phyloP scores from a whole-genome alignment of 2,329 filamentous ascomycete species.

The Pseudocercospora crystallina region DNA sequence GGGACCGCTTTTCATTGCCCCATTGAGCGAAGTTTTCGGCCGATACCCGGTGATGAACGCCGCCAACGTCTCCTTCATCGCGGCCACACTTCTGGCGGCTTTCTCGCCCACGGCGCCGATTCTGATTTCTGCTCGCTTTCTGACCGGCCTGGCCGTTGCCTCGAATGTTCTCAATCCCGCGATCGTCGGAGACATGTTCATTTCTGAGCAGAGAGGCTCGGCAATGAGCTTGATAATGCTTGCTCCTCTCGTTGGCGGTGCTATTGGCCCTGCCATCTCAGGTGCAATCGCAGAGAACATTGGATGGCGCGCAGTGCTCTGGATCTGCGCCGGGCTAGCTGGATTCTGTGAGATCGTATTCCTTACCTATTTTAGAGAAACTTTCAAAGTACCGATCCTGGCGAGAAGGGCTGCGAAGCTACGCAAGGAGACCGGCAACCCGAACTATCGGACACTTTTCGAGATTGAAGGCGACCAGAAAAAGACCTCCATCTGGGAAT shows the following conservation, averaged over 20 bases:
- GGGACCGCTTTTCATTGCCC: slow-evolving; percentile 47
- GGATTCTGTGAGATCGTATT: slow-evolving; percentile 52
- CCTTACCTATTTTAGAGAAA: slow-evolving; percentile 57
- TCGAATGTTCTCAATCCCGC: slow-evolving; percentile 61
- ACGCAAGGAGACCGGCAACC: slow-evolving; percentile 23
- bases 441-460: slow-evolving; percentile 19
- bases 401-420: slow-evolving; percentile 40
- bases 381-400: slow-evolving; percentile 60
- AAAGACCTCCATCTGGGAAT: slow-evolving; percentile 31
- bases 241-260: slow-evolving; percentile 59
- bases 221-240: slow-evolving; percentile 60
- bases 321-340: slow-evolving; percentile 52
- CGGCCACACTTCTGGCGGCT: slow-evolving; percentile 41
- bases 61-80: slow-evolving; percentile 48
- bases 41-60: slow-evolving; percentile 40
- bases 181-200: slow-evolving; percentile 64
- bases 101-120: slow-evolving; percentile 39
- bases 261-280: slow-evolving; percentile 57
- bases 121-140: slow-evolving; percentile 44
- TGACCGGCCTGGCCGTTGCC: slow-evolving; percentile 47
- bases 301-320: slow-evolving; percentile 57
- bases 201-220: slow-evolving; percentile 56
- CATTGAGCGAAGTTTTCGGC: slow-evolving; percentile 47
- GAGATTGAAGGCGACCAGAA: slow-evolving; percentile 15
- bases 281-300: slow-evolving; percentile 55